Evolutionary conservation across 179 eudicot genomes (phyloP), one percentile per base, ranked within the genome.

Genomic region (Spergularia azorica): DNA sequence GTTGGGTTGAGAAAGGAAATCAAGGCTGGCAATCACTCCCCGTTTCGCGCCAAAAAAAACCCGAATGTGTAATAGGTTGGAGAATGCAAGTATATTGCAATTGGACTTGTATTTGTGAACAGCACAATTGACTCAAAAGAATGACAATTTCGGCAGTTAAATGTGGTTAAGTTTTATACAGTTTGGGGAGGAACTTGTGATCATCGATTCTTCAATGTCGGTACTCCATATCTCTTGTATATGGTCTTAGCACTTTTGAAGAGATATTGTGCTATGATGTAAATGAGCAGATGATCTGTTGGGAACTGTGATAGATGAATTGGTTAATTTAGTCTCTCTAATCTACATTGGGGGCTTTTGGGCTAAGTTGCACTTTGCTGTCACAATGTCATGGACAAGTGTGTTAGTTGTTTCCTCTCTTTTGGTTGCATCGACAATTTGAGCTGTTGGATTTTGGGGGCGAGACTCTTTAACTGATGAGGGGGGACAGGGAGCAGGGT

Each of bases 1-100:
- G 51, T 75, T 60, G 59, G 36, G 55, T 63, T 75, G 57, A 74
- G 79, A 51, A 68, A 20, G 38, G 54, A 17, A 12, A 54, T 26
- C 61, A 68, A n/a, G 54, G 15, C n/a, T 50, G 58, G 12, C 3
- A n/a, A 70, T 32, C 15, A 21, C 10, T 68, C 39, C 16, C 59
- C 20, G 41, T 1, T 7, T 2, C 9, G 43, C 36, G 0, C 18
- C 66, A 0, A 67, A 48, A 50, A 15, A 14, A 17, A 17, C 9
- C 71, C 32, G 46, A 26, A 26, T 26, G 32, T 26, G 32, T 26
- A 26, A 26, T 26, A 26, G 32, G 32, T 26, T 26, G 32, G 32
- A 26, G 32, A 26, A 26, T 26, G 32, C 2, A 26, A 2, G 32
- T 0, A 26, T 26, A 26, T 2, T 26, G 32, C 52, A 3, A 5